Evolutionary conservation across 2,329 filamentous ascomycete species (phyloP).

Genomic region (Podosphaera aphanis): DNA sequence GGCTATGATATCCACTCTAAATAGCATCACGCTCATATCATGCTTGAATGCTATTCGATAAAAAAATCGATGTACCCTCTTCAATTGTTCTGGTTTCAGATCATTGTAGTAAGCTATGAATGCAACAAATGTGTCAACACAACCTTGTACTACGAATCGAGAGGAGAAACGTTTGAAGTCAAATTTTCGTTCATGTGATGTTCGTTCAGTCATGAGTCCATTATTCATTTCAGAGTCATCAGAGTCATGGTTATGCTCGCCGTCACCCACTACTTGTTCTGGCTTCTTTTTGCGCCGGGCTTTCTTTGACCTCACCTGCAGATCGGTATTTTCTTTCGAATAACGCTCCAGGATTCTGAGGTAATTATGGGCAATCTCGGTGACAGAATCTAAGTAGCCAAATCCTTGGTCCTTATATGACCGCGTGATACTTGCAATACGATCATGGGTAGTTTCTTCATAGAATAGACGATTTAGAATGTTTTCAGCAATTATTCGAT

Average conservation of each 20-base stretch:
- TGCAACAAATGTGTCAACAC: slow-evolving; percentile 68
- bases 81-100: slow-evolving; percentile 55
- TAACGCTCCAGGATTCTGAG: slow-evolving; percentile 78
- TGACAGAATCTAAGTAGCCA: slow-evolving; percentile 76
- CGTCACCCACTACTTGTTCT: slow-evolving; percentile 29
- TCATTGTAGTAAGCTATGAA: slow-evolving; percentile 66
- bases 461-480: slow-evolving; percentile 96
- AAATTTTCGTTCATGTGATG: slow-evolving; percentile 69
- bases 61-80: slow-evolving; percentile 81
- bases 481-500: slow-evolving; percentile 94
- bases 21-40: slow-evolving; percentile 70
- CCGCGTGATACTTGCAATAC: slow-evolving; percentile 54
- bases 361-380: slow-evolving; percentile 78
- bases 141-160: slow-evolving; percentile 62
- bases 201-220: slow-evolving; percentile 41
- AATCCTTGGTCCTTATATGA: slow-evolving; percentile 89
- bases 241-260: slow-evolving; percentile 24
- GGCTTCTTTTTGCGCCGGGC: slow-evolving; percentile 52
- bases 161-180: slow-evolving; percentile 68
- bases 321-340: slow-evolving; percentile 79
- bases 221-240: slow-evolving; percentile 57
- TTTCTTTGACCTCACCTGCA: slow-evolving; percentile 71
- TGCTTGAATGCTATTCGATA: slow-evolving; percentile 90
- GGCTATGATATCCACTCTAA: slow-evolving; percentile 72
- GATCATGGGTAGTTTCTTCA: slow-evolving; percentile 81